phyloP scores from a whole-genome alignment of 75 land plant species.

The Cryptomeria japonica region DNA sequence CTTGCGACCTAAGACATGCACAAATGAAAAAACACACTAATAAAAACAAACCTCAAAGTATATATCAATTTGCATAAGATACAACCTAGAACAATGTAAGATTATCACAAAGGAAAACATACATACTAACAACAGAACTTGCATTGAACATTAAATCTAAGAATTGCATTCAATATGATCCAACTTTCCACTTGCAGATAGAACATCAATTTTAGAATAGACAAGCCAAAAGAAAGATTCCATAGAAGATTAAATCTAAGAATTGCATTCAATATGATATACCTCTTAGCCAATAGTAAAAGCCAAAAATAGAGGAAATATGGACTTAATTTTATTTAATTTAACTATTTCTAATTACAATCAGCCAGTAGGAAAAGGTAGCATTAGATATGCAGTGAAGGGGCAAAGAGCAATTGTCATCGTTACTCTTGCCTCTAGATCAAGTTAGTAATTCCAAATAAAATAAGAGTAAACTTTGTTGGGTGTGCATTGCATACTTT shows the following conservation, averaged over 20 bases:
- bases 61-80: background rate
- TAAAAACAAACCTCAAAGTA: background rate
- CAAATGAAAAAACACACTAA: background rate
- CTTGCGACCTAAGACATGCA: slow-evolving; percentile 36
- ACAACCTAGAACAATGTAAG: background rate
- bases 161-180: background rate
- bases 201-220: background rate
- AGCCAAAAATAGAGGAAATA: background rate
- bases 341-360: background rate
- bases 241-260: background rate
- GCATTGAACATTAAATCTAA: background rate
- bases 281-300: background rate
- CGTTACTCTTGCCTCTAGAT: background rate
- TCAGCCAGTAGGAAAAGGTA: background rate
- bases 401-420: background rate
- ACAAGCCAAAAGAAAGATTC: background rate
- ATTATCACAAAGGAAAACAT: background rate
- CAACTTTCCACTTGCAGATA: background rate
- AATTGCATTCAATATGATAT: too few species aligned
- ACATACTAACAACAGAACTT: background rate
- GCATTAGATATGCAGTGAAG: background rate
- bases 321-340: background rate
- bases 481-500: too few species aligned
- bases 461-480: too few species aligned
- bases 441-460: too few species aligned